Evolutionary conservation across 2,329 filamentous ascomycete species (phyloP).

Genomic region (Alternaria rosae): DNA sequence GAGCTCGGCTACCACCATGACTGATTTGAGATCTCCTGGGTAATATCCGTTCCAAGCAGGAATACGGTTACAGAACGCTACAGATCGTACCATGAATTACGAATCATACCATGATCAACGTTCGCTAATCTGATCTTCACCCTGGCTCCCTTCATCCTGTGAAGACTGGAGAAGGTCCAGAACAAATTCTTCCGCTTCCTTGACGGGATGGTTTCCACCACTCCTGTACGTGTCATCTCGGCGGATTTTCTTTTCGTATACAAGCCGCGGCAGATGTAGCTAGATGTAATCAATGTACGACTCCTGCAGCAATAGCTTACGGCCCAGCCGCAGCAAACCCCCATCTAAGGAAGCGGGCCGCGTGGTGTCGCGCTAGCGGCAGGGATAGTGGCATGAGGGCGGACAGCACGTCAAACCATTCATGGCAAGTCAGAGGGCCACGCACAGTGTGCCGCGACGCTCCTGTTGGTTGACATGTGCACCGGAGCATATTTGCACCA

Average conservation of each 20-base stretch:
- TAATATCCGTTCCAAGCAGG: background rate
- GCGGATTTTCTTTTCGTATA: background rate
- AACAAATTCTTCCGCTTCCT: background rate
- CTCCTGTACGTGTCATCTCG: background rate
- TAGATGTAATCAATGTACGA: background rate
- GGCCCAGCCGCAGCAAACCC: background rate
- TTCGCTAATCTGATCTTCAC: slow-evolving; percentile 2
- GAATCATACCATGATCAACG: background rate
- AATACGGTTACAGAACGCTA: background rate
- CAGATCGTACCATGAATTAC: background rate
- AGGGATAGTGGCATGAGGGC: background rate
- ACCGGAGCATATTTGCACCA: background rate
- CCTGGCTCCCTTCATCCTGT: background rate
- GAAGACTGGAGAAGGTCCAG: background rate
- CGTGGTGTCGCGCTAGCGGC: slow-evolving; percentile 1
- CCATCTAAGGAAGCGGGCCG: slow-evolving; percentile 13
- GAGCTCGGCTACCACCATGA: background rate
- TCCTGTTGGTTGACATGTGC: slow-evolving; percentile 7
- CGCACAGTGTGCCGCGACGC: background rate
- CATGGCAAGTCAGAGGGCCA: background rate
- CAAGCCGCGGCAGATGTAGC: slow-evolving; percentile 1
- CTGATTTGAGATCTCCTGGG: background rate
- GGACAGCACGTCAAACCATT: slow-evolving; percentile 1
- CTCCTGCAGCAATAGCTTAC: slow-evolving; percentile 4
- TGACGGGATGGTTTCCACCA: background rate